Percentiles rank a stretch among this genome's conserved stretches.
phyloP scores from a whole-genome alignment of 257 asterid species.

The Paraleonurus japonicus region DNA sequence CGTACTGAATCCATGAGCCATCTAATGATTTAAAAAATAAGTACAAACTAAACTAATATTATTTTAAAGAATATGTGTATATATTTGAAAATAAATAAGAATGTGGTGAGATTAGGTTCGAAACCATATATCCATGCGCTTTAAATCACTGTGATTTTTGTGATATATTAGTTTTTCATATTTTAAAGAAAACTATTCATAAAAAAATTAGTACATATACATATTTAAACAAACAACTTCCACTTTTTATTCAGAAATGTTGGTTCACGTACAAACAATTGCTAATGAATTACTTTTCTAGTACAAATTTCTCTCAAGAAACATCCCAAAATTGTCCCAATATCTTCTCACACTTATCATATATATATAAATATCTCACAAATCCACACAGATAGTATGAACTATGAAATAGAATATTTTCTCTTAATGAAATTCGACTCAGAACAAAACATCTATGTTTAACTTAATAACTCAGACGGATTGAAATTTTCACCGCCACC shows the following conservation, averaged over 20 bases:
- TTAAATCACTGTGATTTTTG: too few species aligned
- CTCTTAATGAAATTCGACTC: not conserved
- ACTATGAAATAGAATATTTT: not conserved
- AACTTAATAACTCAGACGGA: not conserved
- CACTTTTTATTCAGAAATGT: not conserved
- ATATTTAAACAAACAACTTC: not conserved
- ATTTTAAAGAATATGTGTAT: too few species aligned
- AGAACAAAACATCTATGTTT: not conserved
- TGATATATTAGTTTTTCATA: too few species aligned
- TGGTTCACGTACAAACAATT: not conserved
- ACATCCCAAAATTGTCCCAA: not conserved
- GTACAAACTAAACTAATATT: too few species aligned
- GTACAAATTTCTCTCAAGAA: not conserved
- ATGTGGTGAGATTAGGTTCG: too few species aligned
- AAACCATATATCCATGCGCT: too few species aligned
- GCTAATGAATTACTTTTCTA: not conserved
- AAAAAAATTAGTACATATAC: not conserved
- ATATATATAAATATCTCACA: not conserved
- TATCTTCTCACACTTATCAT: not conserved
- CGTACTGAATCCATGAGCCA: not conserved
- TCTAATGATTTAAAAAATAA: too few species aligned
- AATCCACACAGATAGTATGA: not conserved
- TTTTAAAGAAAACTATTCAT: not conserved
- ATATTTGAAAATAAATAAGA: too few species aligned
- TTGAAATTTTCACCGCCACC: not conserved